A percentile compares a stretch with the other conserved stretches of the same genome.
phyloP scores from a whole-genome alignment of 1,284 basidiomycete genomes.

The Ceratobasidium sp. region DNA sequence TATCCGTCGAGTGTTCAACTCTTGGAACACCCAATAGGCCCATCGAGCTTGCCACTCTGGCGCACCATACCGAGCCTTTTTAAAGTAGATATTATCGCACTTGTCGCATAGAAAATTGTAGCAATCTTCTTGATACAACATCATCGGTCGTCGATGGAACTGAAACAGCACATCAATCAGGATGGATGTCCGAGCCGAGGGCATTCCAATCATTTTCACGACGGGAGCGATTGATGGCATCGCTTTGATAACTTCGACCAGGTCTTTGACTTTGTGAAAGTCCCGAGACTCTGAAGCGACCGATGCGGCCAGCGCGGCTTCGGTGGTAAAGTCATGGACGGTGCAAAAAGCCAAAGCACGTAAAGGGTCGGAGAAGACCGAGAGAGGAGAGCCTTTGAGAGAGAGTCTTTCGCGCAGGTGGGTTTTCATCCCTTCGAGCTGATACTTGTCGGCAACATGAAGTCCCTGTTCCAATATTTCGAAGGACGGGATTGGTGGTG shows the following conservation, averaged over 20 bases:
- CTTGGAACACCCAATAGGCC: slow-evolving; percentile 15
- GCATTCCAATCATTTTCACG: slow-evolving; percentile 2
- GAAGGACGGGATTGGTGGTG: slow-evolving; percentile 3
- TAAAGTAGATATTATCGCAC: neutral
- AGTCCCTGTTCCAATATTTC: neutral
- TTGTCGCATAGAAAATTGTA: neutral
- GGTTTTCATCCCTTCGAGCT: slow-evolving; percentile 16
- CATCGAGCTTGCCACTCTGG: slow-evolving; percentile 33
- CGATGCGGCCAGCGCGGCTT: slow-evolving; percentile 1
- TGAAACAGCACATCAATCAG: neutral
- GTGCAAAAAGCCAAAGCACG: neutral
- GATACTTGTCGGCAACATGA: slow-evolving; percentile 26
- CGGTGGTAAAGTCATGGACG: neutral
- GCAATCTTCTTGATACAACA: neutral
- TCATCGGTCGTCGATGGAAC: slow-evolving; percentile 10
- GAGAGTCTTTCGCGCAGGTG: neutral
- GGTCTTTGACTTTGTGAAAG: neutral
- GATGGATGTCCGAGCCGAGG: neutral
- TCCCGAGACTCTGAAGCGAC: neutral
- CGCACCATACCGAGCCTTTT: neutral
- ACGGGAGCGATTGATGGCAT: slow-evolving; percentile 6
- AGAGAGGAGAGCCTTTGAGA: neutral
- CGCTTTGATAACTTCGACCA: neutral
- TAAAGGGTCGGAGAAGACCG: slow-evolving; percentile 13
- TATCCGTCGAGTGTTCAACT: neutral